A percentile compares a stretch with the other conserved stretches of the same genome.
phyloP scores from a whole-genome alignment of 164 flowering plant genomes.

The Annona squamosa region DNA sequence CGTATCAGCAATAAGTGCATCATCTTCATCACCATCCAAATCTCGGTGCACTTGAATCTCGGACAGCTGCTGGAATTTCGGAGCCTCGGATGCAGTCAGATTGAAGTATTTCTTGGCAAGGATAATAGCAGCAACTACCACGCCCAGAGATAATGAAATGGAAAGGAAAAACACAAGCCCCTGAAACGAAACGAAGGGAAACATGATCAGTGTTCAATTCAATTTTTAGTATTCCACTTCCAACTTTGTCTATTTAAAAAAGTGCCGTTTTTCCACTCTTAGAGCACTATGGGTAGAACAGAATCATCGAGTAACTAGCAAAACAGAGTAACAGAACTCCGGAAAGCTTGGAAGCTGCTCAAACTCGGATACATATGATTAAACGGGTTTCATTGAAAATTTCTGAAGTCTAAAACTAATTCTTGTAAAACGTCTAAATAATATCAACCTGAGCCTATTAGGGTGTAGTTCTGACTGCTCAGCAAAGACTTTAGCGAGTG shows the following conservation, averaged over 20 bases:
- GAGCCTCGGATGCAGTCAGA: background rate
- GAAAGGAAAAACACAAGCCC: slow-evolving; percentile 8
- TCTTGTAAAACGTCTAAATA: background rate
- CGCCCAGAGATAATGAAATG: slow-evolving; percentile 13
- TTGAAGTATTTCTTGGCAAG: slow-evolving; percentile 2
- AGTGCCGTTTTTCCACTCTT: background rate
- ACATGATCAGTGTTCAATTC: background rate
- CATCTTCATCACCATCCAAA: slow-evolving; percentile 21
- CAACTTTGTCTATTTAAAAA: background rate
- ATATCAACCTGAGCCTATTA: background rate
- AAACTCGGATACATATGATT: background rate
- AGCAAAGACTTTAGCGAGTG: too few relatives aligned
- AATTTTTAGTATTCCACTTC: background rate
- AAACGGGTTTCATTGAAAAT: background rate
- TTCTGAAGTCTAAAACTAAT: background rate
- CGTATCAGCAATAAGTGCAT: slow-evolving; percentile 2
- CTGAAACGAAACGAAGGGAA: slow-evolving; percentile 6
- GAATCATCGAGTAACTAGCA: background rate
- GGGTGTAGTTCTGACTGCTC: background rate
- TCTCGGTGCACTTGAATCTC: slow-evolving; percentile 13
- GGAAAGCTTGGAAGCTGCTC: background rate
- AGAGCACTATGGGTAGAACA: background rate
- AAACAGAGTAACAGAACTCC: background rate
- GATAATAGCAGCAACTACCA: slow-evolving; percentile 11
- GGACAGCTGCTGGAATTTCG: slow-evolving; percentile 22